A percentile compares a stretch with the other conserved stretches of the same genome.
Conservation (phyloP, 108 stramenopile genomes). For the Cylindrotheca closterium region DNA sequence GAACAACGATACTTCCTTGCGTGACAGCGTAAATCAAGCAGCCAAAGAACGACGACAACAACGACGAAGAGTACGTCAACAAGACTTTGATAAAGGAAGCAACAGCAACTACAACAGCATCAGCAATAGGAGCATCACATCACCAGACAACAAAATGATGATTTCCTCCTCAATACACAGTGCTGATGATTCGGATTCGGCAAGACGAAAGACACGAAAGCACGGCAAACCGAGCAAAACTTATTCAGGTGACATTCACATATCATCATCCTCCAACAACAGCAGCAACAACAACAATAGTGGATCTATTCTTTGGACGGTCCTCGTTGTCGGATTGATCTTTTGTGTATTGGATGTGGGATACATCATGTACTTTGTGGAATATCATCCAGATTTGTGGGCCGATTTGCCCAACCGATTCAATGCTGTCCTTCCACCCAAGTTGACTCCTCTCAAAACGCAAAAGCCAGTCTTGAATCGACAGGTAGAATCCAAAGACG, state of each 20-base stretch:
- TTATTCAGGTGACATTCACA: neutral
- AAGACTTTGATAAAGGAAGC: neutral
- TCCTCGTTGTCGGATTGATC: constrained; percentile 17
- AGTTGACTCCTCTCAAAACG: neutral
- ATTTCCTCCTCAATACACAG: no score
- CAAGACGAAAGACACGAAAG: neutral
- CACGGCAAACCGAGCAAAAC: neutral
- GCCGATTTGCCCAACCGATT: no score
- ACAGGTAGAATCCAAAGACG: neutral
- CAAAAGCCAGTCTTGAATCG: neutral
- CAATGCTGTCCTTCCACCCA: neutral
- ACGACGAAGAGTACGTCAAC: neutral
- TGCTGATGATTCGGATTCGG: neutral
- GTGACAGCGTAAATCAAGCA: neutral
- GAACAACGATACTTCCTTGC: neutral
- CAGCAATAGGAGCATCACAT: no score
- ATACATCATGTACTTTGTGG: constrained; percentile 23
- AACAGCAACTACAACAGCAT: no score
- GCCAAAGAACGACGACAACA: constrained; percentile 1
- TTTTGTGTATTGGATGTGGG: constrained; percentile 20
- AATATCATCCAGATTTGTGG: neutral
- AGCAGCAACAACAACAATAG: neutral
- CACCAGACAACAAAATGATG: neutral
- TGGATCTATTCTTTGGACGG: constrained; percentile 7
- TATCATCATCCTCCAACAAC: neutral